Percentiles rank a stretch among this genome's conserved stretches.
Evolutionary conservation across 331 rosid species (phyloP).

Genomic region (Quercus lobata): DNA sequence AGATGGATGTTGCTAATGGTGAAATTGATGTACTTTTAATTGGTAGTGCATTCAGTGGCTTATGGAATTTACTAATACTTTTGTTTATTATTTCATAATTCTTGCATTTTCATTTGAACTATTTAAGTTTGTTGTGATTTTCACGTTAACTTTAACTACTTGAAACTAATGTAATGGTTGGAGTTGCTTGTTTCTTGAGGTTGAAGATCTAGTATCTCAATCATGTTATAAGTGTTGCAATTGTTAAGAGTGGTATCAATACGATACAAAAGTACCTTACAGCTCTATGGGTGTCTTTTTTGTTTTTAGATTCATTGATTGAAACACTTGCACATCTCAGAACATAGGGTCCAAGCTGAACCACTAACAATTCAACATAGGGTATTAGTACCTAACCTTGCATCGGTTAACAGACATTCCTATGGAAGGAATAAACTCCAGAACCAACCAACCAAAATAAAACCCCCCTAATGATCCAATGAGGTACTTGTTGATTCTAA

Average conservation of each 20-base stretch:
- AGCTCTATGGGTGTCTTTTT: background rate
- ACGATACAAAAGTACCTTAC: background rate
- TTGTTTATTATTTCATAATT: background rate
- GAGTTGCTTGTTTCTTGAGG: background rate
- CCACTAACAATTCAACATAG: no score
- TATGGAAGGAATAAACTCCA: no score
- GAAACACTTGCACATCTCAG: no score
- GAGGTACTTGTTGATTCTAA: background rate
- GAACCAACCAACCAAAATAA: no score
- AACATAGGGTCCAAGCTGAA: no score
- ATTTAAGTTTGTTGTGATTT: background rate
- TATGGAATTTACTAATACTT: background rate
- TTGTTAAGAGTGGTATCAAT: background rate
- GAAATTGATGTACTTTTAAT: background rate
- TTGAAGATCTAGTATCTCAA: background rate
- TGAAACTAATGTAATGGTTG: background rate
- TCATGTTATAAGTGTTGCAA: background rate
- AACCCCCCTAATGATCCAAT: background rate
- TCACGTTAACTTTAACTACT: background rate
- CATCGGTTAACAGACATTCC: no score
- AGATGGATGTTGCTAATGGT: background rate
- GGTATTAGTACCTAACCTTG: no score
- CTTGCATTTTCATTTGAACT: background rate
- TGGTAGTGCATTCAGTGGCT: background rate
- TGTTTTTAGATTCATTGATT: no score